phyloP scores from a whole-genome alignment of 495 filamentous ascomycete genomes.

The Aspergillus bridgeri region DNA sequence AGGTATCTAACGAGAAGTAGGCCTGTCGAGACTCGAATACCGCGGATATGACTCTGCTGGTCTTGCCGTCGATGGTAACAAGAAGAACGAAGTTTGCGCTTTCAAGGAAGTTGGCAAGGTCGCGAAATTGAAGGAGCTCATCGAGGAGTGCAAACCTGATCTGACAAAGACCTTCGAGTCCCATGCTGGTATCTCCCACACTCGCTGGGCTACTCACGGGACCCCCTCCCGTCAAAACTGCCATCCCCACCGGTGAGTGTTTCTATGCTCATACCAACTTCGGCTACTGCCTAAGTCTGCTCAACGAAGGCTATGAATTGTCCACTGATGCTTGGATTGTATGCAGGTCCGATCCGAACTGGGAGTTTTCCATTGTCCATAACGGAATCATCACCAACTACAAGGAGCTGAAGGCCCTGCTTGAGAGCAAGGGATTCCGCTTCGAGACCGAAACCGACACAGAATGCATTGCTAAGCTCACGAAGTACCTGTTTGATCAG shows the following conservation, averaged over 20 bases:
- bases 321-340: conserved; percentile 4
- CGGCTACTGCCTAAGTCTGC: not conserved
- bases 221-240: conserved; percentile 91
- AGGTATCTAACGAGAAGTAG: conserved; percentile 33
- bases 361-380: conserved; percentile 97
- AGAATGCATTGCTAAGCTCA: conserved; percentile 97
- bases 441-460: conserved; percentile 99
- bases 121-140: conserved; percentile 88
- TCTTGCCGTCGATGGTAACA: conserved; percentile 93
- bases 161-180: conserved; percentile 91
- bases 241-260: conserved; percentile 88
- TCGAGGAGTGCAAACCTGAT: conserved; percentile 77
- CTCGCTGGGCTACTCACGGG: conserved; percentile 97
- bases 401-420: conserved; percentile 93
- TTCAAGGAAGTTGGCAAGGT: conserved; percentile 99
- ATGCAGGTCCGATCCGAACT: conserved; percentile 69
- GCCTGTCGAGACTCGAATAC: conserved; percentile 85
- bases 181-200: conserved; percentile 97
- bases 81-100: conserved; percentile 94
- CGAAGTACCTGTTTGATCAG: conserved; percentile 96
- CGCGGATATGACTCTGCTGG: conserved; percentile 97
- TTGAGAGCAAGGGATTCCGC: conserved; percentile 91
- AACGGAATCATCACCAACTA: conserved; percentile 99
- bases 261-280: not conserved
- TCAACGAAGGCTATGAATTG: not conserved